Evolutionary conservation across 2,329 filamentous ascomycete species (phyloP), one percentile per base, ranked within the genome.

Genomic region (Aureobasidium pullulans): DNA sequence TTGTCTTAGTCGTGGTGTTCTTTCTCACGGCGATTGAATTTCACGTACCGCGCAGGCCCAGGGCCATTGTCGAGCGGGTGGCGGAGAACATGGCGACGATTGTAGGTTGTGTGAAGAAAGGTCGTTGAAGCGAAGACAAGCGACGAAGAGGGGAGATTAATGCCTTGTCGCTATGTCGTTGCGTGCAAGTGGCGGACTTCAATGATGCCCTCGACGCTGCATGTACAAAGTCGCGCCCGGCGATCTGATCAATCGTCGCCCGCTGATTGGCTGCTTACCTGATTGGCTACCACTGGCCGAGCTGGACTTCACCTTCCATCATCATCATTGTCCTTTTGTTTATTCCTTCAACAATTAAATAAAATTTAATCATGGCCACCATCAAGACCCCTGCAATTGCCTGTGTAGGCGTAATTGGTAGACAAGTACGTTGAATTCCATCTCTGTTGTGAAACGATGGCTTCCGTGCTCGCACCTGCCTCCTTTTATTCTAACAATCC

Each of bases 321-420:
- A n/a, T 15, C 39, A 34, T 43, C 15, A 13, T 34, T 34, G 16
- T 37, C 49, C 46, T 52, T 59, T 59, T 43, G 47, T 59, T 46
- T 44, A 29, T 56, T 46, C 10, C 29, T 7, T 28, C n/a, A 28
- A 32, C 23, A 15, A 15, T 8, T 16, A 8, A 44, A 56, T n/a
- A 56, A 7, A 10, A 44, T 16, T 29, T 7, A 54, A 46, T 37
- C 31, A 59, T 59, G 57, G 39, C 57, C 13, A 53, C 40, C 9
- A 71, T 77, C 40, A 87, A 73, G 61, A 71, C 71, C 43, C 77
- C 93, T 32, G 90, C 88, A 37, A 94, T 97, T 74, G 92, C 90
- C 73, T 96, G 92, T 71, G 86, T 99, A 67, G 92, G 91, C 73
- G 81, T 97, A 56, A 95, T 99, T 68, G 93, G 94, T 66, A 91